Conservation (phyloP, 2,329 filamentous ascomycete genomes). For the Scytalidium sp. region DNA sequence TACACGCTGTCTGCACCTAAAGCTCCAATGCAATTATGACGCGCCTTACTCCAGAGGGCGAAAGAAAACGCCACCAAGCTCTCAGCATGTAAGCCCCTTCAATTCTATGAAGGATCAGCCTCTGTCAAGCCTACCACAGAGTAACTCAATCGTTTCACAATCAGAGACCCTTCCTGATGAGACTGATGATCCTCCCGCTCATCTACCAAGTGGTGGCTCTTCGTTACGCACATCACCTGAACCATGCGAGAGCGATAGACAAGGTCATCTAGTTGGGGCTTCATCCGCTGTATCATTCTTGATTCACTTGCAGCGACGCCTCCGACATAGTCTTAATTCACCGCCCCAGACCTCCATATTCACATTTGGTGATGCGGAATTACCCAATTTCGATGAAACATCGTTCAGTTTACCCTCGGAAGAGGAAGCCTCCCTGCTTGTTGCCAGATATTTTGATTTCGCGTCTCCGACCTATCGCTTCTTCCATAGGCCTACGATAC, state of each 20-base stretch:
- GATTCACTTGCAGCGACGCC: slow-evolving; percentile 48
- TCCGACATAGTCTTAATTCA: slow-evolving; percentile 33
- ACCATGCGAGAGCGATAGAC: slow-evolving; percentile 14
- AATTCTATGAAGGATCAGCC: neutral
- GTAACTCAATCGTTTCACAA: neutral
- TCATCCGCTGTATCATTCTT: slow-evolving; percentile 54
- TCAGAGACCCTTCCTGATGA: neutral
- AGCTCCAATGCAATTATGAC: slow-evolving; percentile 6
- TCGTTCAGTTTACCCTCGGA: slow-evolving; percentile 28
- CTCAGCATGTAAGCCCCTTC: neutral
- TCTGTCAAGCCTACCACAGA: neutral
- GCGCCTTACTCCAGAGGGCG: neutral
- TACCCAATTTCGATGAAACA: slow-evolving; percentile 32
- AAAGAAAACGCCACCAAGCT: slow-evolving; percentile 2
- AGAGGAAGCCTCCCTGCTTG: slow-evolving; percentile 34
- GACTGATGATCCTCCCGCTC: neutral
- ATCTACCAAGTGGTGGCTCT: neutral
- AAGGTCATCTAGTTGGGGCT: slow-evolving; percentile 52
- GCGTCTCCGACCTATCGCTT: slow-evolving; percentile 59
- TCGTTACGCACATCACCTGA: neutral
- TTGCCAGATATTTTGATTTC: slow-evolving; percentile 57
- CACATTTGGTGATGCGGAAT: slow-evolving; percentile 19
- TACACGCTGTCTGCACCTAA: slow-evolving; percentile 2
- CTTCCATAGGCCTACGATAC: slow-evolving; percentile 50
- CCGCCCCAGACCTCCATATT: slow-evolving; percentile 10